Percentiles rank a stretch among this genome's conserved stretches.
Evolutionary conservation across 2,329 filamentous ascomycete species (phyloP).

Genomic region (Cladophialophora yegresii): DNA sequence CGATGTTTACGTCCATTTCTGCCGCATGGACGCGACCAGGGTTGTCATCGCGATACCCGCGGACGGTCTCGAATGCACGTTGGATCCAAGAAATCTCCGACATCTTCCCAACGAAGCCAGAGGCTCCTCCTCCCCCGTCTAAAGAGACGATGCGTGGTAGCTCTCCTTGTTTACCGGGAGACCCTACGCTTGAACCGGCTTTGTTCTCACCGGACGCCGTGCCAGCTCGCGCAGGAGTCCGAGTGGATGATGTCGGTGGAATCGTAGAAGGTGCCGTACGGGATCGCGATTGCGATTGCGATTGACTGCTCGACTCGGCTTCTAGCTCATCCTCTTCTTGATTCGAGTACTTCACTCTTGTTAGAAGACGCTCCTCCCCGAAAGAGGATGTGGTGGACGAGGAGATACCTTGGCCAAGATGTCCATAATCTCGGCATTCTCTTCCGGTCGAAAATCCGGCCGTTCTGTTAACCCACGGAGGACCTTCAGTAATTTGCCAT

Average conservation of each 20-base stretch:
- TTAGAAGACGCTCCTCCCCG: background rate
- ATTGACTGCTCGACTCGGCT: constrained; percentile 13
- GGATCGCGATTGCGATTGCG: constrained; percentile 18
- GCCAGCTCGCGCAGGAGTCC: background rate
- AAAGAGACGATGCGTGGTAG: constrained; percentile 23
- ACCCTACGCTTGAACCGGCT: constrained; percentile 23
- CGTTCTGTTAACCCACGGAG: constrained; percentile 20
- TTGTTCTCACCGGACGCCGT: constrained; percentile 10
- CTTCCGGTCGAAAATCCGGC: constrained; percentile 21
- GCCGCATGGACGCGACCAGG: background rate
- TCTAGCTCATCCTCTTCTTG: constrained; percentile 8
- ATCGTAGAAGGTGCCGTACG: background rate
- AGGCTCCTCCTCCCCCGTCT: constrained; percentile 23
- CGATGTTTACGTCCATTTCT: constrained; percentile 16
- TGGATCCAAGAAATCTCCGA: constrained; percentile 35
- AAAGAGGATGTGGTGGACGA: background rate
- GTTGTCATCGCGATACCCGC: background rate
- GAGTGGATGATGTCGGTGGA: background rate
- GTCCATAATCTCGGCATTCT: constrained; percentile 26
- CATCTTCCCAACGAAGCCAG: constrained; percentile 32
- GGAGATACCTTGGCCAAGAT: constrained; percentile 26
- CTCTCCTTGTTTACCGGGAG: constrained; percentile 26
- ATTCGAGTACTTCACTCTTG: constrained; percentile 16
- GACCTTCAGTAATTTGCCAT: constrained; percentile 16
- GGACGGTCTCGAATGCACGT: constrained; percentile 20